phyloP scores from a whole-genome alignment of 2,329 filamentous ascomycete species.

The Fusarium verrucosum region DNA sequence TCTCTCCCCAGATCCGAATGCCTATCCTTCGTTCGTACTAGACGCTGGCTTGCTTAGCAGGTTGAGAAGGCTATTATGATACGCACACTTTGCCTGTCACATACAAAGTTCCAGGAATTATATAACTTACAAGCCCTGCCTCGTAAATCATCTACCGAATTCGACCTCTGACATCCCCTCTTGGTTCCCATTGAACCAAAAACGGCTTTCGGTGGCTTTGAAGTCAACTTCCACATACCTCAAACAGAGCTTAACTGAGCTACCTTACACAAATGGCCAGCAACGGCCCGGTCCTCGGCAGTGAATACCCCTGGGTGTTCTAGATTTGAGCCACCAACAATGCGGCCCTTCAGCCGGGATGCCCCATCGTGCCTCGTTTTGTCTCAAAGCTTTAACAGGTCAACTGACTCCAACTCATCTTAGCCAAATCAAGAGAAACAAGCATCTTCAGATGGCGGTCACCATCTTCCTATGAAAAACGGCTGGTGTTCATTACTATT shows the following conservation, averaged over 20 bases:
- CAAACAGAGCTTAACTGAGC: constrained; percentile 20
- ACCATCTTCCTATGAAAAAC: background rate
- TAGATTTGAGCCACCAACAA: constrained; percentile 27
- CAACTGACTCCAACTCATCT: constrained; percentile 17
- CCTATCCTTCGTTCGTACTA: background rate
- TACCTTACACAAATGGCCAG: constrained; percentile 17
- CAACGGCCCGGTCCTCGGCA: constrained; percentile 37
- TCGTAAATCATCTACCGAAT: background rate
- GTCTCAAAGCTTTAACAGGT: constrained; percentile 26
- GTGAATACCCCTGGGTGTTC: constrained; percentile 31
- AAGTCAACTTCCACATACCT: constrained; percentile 20
- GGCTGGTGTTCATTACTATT: background rate
- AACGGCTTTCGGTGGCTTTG: constrained; percentile 21
- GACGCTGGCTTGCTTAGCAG: background rate
- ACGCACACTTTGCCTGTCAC: background rate
- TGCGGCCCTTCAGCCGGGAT: constrained; percentile 36
- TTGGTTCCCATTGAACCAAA: background rate
- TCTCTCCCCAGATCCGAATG: background rate
- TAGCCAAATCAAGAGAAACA: constrained; percentile 12
- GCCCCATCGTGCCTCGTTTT: constrained; percentile 19
- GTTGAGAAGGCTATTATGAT: background rate
- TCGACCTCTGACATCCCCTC: background rate
- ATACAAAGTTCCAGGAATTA: constrained; percentile 10
- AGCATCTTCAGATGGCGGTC: constrained; percentile 2
- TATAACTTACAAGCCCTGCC: constrained; percentile 4